phyloP scores from a whole-genome alignment of 2,329 filamentous ascomycete species.

The Teratosphaeria gauchensis region DNA sequence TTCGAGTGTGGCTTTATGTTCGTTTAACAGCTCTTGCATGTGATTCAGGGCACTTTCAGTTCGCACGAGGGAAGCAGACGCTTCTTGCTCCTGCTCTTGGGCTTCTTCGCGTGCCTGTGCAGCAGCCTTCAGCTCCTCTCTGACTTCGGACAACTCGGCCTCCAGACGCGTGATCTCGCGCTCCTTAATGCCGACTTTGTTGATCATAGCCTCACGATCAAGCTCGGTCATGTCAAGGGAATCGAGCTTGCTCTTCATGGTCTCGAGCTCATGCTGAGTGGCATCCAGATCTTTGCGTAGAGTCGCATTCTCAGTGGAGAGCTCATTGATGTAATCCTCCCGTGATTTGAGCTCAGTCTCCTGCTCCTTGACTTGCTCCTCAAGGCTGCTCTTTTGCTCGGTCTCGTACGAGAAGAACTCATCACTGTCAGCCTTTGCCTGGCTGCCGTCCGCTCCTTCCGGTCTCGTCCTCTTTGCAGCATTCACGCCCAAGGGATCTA shows the following conservation, averaged over 20 bases:
- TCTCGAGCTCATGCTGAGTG: constrained; percentile 38
- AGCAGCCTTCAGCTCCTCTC: constrained; percentile 37
- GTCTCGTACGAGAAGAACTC: constrained; percentile 91
- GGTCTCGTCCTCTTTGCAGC: constrained; percentile 2
- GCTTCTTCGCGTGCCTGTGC: constrained; percentile 27
- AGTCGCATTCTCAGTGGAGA: constrained; percentile 58
- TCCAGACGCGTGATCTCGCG: constrained; percentile 11
- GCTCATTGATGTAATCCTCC: constrained; percentile 54
- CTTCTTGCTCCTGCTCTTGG: constrained; percentile 32
- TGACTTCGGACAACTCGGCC: constrained; percentile 19
- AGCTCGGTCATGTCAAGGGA: constrained; percentile 45
- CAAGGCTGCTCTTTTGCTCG: constrained; percentile 52
- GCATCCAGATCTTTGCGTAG: constrained; percentile 60
- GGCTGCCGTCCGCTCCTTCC: not conserved
- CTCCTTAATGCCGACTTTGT: constrained; percentile 15
- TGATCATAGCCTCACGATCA: constrained; percentile 41
- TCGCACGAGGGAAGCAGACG: constrained; percentile 21
- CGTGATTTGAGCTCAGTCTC: constrained; percentile 55
- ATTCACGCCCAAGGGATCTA: constrained; percentile 10
- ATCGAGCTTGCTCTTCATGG: constrained; percentile 35
- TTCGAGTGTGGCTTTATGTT: constrained; percentile 7
- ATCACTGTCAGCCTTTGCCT: constrained; percentile 36
- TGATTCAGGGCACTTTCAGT: constrained; percentile 36
- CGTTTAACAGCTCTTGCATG: constrained; percentile 24
- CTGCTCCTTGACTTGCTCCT: constrained; percentile 62